A percentile compares a stretch with the other conserved stretches of the same genome.
Conservation (phyloP, 805 yeast genomes). For the Barnettozyma populi region DNA sequence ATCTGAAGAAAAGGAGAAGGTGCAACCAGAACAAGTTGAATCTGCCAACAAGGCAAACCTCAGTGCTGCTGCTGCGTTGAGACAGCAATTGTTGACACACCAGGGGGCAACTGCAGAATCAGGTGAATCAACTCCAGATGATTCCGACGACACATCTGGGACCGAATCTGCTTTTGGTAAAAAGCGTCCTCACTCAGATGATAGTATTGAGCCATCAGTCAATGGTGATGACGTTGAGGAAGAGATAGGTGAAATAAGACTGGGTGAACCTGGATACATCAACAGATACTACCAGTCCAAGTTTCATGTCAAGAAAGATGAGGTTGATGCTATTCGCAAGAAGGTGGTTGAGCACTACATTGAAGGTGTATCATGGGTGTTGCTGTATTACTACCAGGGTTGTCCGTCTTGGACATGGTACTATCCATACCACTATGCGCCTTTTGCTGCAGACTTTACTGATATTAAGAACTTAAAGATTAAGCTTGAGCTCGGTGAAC, state of each 20-base stretch:
- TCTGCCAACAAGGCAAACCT: constrained; percentile 33
- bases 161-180: constrained; percentile 12
- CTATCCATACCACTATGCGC: constrained; percentile 96
- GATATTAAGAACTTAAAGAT: constrained; percentile 47
- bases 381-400: constrained; percentile 91
- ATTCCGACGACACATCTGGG: constrained; percentile 4
- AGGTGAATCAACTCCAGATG: constrained; percentile 7
- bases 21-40: constrained; percentile 17
- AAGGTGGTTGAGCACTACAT: constrained; percentile 68
- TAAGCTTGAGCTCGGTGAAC: constrained; percentile 60
- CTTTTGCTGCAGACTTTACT: constrained; percentile 85
- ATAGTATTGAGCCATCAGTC: background rate
- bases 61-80: constrained; percentile 43
- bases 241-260: constrained; percentile 49
- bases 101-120: constrained; percentile 24
- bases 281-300: constrained; percentile 76
- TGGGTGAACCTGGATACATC: constrained; percentile 86
- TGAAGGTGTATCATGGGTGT: constrained; percentile 97
- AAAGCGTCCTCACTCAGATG: constrained; percentile 12
- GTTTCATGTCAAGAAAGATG: constrained; percentile 53
- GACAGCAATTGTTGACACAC: constrained; percentile 29
- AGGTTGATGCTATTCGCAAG: constrained; percentile 47
- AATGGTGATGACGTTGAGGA: constrained; percentile 28
- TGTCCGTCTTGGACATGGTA: constrained; percentile 99
- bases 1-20: constrained; percentile 16